Evolutionary conservation across 495 filamentous ascomycete species (phyloP), one percentile per base, ranked within the genome.

Genomic region (Neurospora pannonica): DNA sequence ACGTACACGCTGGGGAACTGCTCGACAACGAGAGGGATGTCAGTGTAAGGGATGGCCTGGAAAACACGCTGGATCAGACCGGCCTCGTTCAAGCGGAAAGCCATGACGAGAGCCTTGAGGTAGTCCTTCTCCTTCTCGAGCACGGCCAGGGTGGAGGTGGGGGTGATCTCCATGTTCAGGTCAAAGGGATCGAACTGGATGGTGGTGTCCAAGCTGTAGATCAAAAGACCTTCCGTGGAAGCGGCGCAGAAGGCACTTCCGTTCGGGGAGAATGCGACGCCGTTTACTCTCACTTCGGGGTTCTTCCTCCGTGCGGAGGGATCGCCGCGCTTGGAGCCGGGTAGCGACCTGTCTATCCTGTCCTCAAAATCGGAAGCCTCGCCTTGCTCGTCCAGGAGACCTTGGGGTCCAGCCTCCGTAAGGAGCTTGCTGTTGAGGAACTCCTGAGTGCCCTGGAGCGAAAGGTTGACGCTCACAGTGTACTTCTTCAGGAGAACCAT

Each of bases 151-250:
- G 94, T 97, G 38, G 87, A 92, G 2, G 90, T 90, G 0, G 94
- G 94, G 6, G 96, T 99, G 74, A 98, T 92, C 54, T 92, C 90
- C 77, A 98, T 91, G 78, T 97, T 95, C 7, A 99, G 90, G 81
- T 99, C 97, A 80, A 97, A 97, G 3, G 96, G 96, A 81, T 99
- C 96, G 78, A 99, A 99, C 74, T 89, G 86, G 36, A 95, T 86
- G 4, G 88, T 87, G 21, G 87, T 90, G 79, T 98, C 96, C 43
- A 98, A 85, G 71, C 91, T 94, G 82, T 97, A 99, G 75, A 99
- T 90, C 70, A 99, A 86, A 38, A 99, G 85, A 17, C 96, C 96
- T 84, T 99, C 96, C 3, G 96, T 98, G 9, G 92, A 94, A 11
- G 97, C 94, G 37, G 96, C 96, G 77, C 96, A 98, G 84, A 99